Conservation (phyloP, 305 asterid genomes). For the Fraxinus sp. region DNA sequence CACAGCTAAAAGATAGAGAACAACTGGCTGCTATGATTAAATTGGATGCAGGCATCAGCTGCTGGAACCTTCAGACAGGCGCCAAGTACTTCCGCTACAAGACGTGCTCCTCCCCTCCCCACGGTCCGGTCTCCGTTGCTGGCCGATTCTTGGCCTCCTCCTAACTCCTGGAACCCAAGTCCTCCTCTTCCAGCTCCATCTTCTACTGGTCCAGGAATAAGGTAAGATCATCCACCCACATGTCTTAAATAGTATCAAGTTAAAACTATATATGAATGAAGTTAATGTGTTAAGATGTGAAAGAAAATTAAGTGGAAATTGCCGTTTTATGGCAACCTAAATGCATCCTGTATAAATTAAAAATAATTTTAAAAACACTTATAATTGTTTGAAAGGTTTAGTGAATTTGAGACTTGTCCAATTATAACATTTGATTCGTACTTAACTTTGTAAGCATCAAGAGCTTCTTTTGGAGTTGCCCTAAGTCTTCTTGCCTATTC, state of each 20-base stretch:
- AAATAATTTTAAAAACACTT: not conserved
- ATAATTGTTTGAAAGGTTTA: not conserved
- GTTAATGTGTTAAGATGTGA: not conserved
- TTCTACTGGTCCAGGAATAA: conserved; percentile 64
- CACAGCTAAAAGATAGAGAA: no score
- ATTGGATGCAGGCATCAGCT: conserved; percentile 68
- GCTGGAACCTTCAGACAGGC: conserved; percentile 85
- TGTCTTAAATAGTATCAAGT: not conserved
- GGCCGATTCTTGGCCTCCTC: conserved; percentile 80
- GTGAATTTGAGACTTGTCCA: not conserved
- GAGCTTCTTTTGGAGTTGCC: not conserved
- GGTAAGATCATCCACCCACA: conserved; percentile 38
- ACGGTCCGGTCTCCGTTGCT: conserved; percentile 62
- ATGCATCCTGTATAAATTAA: not conserved
- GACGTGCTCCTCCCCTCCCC: conserved; percentile 52
- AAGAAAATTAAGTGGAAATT: not conserved
- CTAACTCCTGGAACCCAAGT: conserved; percentile 59
- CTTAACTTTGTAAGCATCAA: not conserved
- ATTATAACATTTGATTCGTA: not conserved
- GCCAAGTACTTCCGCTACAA: conserved; percentile 52
- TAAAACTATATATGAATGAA: not conserved
- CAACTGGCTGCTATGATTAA: no score
- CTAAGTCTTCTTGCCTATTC: not conserved
- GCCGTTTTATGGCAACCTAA: not conserved
- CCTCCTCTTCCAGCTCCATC: conserved; percentile 60